A percentile compares a stretch with the other conserved stretches of the same genome.
These are phyloP conservation scores for Helicocarpus griseus DNA, from an alignment of 2,329 filamentous ascomycete genomes.

Conservation along the genomic window DNA sequence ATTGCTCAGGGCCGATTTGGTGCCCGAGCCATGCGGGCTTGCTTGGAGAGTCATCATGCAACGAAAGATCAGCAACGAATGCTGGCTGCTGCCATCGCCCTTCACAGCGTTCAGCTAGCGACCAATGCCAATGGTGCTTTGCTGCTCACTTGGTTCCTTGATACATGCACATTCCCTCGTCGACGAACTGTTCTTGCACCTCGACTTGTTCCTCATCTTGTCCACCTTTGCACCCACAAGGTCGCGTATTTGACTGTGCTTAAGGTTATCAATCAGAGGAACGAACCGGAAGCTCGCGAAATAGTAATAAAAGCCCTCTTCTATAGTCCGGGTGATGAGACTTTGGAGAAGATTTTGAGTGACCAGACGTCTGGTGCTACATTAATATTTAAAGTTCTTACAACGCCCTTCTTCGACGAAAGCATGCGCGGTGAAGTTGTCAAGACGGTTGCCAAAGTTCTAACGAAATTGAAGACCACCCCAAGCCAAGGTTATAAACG, in stretches of 20 bases:
- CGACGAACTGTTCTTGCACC: constrained; percentile 87
- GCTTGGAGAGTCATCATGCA: constrained; percentile 88
- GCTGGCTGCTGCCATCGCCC: constrained; percentile 87
- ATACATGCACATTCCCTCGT: constrained; percentile 91
- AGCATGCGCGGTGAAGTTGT: constrained; percentile 77
- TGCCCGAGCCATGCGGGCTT: constrained; percentile 91
- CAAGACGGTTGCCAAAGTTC: constrained; percentile 81
- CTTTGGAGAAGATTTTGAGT: constrained; percentile 78
- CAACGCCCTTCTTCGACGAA: constrained; percentile 95
- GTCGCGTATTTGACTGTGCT: constrained; percentile 94
- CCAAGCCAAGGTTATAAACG: constrained; percentile 95
- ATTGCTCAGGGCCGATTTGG: constrained; percentile 87
- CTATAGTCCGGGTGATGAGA: constrained; percentile 77
- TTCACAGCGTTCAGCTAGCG: constrained; percentile 91
- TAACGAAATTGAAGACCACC: constrained; percentile 83
- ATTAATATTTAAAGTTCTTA: constrained; percentile 96
- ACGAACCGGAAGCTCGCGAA: constrained; percentile 85
- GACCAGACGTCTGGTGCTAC: constrained; percentile 91
- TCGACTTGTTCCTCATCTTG: constrained; percentile 80
- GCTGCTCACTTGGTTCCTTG: constrained; percentile 92
- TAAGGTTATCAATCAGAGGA: constrained; percentile 97
- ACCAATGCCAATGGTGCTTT: constrained; percentile 94
- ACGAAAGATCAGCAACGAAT: constrained; percentile 93
- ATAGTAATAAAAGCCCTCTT: constrained; percentile 84
- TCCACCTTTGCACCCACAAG: constrained; percentile 96